Percentiles rank a stretch among this genome's conserved stretches.
These are phyloP conservation scores for Annulohypoxylon moriforme DNA, from an alignment of 495 filamentous ascomycete species.

Conservation along the genomic window DNA sequence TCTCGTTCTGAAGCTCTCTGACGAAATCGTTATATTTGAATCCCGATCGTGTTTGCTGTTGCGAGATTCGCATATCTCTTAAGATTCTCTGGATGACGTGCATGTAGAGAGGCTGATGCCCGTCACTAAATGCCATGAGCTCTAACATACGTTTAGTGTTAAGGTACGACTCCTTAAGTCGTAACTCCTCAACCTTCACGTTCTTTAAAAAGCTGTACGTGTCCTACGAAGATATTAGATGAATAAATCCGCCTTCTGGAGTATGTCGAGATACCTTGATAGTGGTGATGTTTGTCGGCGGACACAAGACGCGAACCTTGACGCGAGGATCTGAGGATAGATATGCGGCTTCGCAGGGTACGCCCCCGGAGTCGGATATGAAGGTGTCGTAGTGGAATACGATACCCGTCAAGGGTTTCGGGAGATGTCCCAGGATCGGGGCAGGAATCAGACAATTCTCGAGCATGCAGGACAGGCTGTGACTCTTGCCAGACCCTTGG, in stretches of 20 bases:
- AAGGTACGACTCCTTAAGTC: neutral
- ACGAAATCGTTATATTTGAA: neutral
- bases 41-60: neutral
- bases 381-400: slow-evolving; percentile 11
- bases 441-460: slow-evolving; percentile 2
- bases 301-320: slow-evolving; percentile 4
- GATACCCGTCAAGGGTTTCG: neutral
- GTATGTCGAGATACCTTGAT: neutral
- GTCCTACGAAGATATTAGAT: neutral
- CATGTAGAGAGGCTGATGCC: neutral
- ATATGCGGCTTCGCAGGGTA: slow-evolving; percentile 1
- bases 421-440: neutral
- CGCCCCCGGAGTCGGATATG: neutral
- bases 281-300: neutral
- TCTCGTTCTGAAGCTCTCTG: neutral
- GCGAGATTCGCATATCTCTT: neutral
- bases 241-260: neutral
- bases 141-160: slow-evolving; percentile 8
- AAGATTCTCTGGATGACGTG: slow-evolving; percentile 9
- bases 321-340: neutral
- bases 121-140: slow-evolving; percentile 5
- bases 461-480: neutral
- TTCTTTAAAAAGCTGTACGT: neutral
- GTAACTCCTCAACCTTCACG: neutral
- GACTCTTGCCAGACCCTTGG: slow-evolving; percentile 1